These are phyloP conservation scores for Boechera retrofracta DNA, from an alignment of 345 rosid genomes.

Conservation along the genomic window DNA sequence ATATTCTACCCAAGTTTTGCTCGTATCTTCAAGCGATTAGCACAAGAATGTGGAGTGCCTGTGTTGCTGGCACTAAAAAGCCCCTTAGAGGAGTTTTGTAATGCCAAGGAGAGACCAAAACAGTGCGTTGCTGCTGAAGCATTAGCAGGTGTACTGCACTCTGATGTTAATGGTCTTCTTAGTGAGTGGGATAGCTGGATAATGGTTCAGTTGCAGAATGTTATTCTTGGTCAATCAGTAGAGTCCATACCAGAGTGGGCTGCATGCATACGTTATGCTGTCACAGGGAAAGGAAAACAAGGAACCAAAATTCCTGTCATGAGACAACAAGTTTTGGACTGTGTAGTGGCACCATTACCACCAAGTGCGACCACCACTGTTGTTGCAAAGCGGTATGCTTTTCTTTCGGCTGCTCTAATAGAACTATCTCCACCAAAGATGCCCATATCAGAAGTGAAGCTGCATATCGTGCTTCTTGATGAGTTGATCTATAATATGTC, in stretches of 20 bases:
- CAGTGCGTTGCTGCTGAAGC: constrained; percentile 99
- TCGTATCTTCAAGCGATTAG: constrained; percentile 86
- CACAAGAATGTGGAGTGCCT: constrained; percentile 95
- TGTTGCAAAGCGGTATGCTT: constrained; percentile 93
- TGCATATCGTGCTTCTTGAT: constrained; percentile 70
- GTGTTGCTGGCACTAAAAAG: constrained; percentile 70
- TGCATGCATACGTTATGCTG: constrained; percentile 96
- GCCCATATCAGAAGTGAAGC: constrained; percentile 74
- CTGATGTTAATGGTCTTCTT: constrained; percentile 82
- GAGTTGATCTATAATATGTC: constrained; percentile 87
- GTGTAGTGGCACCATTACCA: constrained; percentile 82
- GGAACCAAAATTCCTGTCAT: constrained; percentile 81
- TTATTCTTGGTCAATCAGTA: constrained; percentile 82
- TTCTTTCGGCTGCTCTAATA: constrained; percentile 89
- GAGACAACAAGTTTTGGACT: constrained; percentile 82
- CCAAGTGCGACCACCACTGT: constrained; percentile 79
- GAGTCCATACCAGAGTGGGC: constrained; percentile 99
- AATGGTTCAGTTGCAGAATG: constrained; percentile 77
- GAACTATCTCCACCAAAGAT: constrained; percentile 87
- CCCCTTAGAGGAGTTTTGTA: constrained; percentile 80
- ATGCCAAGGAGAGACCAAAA: constrained; percentile 92
- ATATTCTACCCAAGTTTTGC: constrained; percentile 94
- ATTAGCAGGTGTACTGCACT: constrained; percentile 89
- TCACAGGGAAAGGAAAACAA: constrained; percentile 94
- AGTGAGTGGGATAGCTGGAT: constrained; percentile 95